phyloP scores from a whole-genome alignment of 805 yeast genomes.

The Huiozyma naganishii region DNA sequence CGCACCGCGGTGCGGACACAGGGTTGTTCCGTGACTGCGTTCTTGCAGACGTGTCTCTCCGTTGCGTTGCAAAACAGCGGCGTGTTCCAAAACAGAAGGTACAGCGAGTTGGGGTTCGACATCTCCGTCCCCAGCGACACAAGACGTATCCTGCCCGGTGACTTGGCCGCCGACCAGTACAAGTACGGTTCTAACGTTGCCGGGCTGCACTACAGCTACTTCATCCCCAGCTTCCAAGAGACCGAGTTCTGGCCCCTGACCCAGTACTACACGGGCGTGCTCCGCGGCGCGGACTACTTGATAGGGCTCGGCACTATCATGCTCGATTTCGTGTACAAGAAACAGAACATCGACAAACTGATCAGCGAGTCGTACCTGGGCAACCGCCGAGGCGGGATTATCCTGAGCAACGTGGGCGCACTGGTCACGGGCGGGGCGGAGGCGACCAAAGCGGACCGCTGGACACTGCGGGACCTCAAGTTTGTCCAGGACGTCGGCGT shows the following conservation, averaged over 20 bases:
- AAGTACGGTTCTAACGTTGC: conserved; percentile 21
- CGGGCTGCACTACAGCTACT: conserved; percentile 17
- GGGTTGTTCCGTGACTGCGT: conserved; percentile 18
- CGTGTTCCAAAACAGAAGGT: conserved; percentile 9
- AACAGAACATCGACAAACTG: conserved; percentile 13
- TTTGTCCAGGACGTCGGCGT: conserved; percentile 19
- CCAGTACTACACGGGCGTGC: conserved; percentile 11
- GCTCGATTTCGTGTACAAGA: conserved; percentile 9
- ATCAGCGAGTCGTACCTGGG: conserved; percentile 10
- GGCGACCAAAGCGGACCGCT: too few species aligned
- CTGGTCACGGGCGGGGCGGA: background rate
- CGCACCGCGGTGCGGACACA: conserved; percentile 6
- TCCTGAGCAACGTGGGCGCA: conserved; percentile 19
- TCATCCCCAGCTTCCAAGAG: conserved; percentile 12
- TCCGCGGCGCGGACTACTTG: conserved; percentile 10
- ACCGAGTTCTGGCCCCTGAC: conserved; percentile 14
- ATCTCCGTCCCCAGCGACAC: conserved; percentile 16
- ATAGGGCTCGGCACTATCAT: conserved; percentile 16
- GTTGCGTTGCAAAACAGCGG: conserved; percentile 12
- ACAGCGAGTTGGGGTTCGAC: conserved; percentile 15
- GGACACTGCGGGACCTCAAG: conserved; percentile 9
- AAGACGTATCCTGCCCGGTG: conserved; percentile 11
- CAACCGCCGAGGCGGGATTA: conserved; percentile 14
- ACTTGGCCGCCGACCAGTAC: conserved; percentile 8
- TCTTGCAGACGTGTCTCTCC: conserved; percentile 17